A percentile compares a stretch with the other conserved stretches of the same genome.
Conservation (phyloP, 305 asterid species). For the Rubia peregrina region DNA sequence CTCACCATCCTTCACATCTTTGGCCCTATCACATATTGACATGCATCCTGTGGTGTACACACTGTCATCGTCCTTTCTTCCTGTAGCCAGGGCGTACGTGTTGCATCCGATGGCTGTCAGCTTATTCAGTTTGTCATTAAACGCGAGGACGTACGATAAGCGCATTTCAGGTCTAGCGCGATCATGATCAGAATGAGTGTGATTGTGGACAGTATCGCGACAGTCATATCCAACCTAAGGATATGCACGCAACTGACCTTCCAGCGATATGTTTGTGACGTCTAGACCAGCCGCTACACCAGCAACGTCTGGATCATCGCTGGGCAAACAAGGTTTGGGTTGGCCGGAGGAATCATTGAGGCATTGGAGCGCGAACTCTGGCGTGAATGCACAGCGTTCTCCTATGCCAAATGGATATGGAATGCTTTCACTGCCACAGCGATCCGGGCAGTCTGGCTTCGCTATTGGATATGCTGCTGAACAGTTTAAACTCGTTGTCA, state of each 20-base stretch:
- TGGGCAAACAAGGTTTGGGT: background rate
- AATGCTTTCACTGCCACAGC: conserved; percentile 5
- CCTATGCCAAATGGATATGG: conserved; percentile 1
- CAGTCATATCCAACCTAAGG: background rate
- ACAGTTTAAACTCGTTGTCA: no score
- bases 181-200: background rate
- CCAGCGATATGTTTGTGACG: background rate
- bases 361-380: background rate
- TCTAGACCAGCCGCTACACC: background rate
- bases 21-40: background rate
- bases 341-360: background rate
- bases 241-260: background rate
- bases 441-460: background rate
- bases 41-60: conserved; percentile 4
- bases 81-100: background rate
- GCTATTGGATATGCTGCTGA: background rate
- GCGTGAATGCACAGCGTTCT: background rate
- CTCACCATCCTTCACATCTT: background rate
- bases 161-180: background rate
- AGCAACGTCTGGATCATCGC: background rate
- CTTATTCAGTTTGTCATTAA: background rate
- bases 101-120: conserved; percentile 1
- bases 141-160: background rate
- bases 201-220: background rate
- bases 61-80: background rate